Conservation (phyloP, 2,329 filamentous ascomycete species). For the Trichoderma pleuroti region DNA sequence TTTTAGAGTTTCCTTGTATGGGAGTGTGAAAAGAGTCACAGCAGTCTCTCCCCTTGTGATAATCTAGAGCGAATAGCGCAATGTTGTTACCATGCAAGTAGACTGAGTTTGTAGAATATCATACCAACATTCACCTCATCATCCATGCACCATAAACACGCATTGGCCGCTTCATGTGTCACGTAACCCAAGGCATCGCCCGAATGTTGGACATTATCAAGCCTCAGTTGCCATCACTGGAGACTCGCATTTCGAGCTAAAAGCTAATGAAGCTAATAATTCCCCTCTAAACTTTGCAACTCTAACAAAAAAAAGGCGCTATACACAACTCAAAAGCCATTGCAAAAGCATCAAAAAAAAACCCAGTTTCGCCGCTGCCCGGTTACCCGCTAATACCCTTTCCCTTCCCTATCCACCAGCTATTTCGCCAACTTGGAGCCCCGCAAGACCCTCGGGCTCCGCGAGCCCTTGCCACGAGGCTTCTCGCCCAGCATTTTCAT, state of each 20-base stretch:
- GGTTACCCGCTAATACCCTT: not conserved
- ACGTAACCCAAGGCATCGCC: not conserved
- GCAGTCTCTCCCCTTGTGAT: not conserved
- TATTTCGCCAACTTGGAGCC: not conserved
- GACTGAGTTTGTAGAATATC: not conserved
- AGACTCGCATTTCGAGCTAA: not conserved
- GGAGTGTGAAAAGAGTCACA: not conserved
- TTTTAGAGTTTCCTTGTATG: not conserved
- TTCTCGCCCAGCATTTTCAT: constrained; percentile 7
- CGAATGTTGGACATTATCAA: not conserved
- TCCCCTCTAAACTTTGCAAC: not conserved
- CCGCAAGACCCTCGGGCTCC: not conserved
- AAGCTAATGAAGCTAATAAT: not conserved
- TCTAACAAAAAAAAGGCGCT: constrained; percentile 5
- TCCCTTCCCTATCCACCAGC: not conserved
- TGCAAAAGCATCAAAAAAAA: not conserved
- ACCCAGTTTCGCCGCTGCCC: not conserved
- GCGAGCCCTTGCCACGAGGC: not conserved
- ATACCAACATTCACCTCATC: not conserved
- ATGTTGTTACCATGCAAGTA: not conserved
- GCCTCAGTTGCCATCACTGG: not conserved
- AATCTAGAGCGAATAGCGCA: not conserved
- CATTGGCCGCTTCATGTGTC: not conserved
- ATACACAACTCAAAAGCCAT: constrained; percentile 10
- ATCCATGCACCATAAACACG: not conserved